Conservation (phyloP, 1,139 yeast genomes). For the Kodamaea sp. region DNA sequence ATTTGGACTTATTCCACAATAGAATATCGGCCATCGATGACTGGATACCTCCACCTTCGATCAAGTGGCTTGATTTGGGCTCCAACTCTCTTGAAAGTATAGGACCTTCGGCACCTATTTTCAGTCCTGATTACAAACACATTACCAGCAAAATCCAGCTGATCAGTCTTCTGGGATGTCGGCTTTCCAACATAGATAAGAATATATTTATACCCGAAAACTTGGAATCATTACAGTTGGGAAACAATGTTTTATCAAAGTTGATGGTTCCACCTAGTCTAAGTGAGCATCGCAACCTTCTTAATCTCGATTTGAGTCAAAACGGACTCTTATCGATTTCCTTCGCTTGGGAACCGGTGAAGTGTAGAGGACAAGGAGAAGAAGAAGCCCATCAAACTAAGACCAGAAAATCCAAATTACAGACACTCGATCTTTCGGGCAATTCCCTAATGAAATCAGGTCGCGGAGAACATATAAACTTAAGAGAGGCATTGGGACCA, state of each 20-base stretch:
- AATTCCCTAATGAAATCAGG: slow-evolving; percentile 18
- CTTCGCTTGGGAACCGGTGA: slow-evolving; percentile 5
- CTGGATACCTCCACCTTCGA: slow-evolving; percentile 29
- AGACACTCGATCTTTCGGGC: slow-evolving; percentile 22
- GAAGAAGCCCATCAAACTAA: background rate
- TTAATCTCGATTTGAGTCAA: slow-evolving; percentile 9
- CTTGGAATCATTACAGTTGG: slow-evolving; percentile 6
- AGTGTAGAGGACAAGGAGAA: slow-evolving; percentile 9
- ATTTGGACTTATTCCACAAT: slow-evolving; percentile 28
- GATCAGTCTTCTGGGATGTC: slow-evolving; percentile 6
- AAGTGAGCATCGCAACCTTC: slow-evolving; percentile 3
- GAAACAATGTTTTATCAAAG: slow-evolving; percentile 4
- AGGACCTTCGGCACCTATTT: slow-evolving; percentile 9
- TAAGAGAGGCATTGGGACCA: slow-evolving; percentile 13
- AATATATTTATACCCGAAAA: slow-evolving; percentile 5
- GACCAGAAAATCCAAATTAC: slow-evolving; percentile 9
- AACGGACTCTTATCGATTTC: slow-evolving; percentile 7
- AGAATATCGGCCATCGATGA: slow-evolving; percentile 18
- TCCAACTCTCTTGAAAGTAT: slow-evolving; percentile 18
- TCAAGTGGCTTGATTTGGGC: slow-evolving; percentile 25
- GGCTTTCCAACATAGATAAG: slow-evolving; percentile 2
- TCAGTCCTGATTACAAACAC: background rate
- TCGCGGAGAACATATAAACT: slow-evolving; percentile 1
- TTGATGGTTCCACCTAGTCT: slow-evolving; percentile 4
- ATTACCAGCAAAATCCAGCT: slow-evolving; percentile 1